Base-by-base conservation (phyloP, 345 rosid species). In the Barbarea vulgaris region DNA sequence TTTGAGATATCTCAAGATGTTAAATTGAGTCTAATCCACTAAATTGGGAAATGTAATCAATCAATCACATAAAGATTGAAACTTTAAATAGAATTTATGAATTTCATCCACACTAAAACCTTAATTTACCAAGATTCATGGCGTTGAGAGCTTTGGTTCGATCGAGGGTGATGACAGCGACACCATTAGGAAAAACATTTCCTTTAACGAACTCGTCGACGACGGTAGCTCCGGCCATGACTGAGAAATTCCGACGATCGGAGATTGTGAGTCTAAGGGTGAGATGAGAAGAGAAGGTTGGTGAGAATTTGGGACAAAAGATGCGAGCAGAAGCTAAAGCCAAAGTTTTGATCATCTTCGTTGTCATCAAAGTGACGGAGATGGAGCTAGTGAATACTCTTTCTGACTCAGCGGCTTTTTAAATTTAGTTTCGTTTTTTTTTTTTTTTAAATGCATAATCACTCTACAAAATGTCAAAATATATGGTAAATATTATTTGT, bases 101-200 rank as follows among this genome's bases (percentile, higher is more conserved):
- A 69, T 22, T 31, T 9, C 4, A 11, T 28, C 3, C 10, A 69
- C 6, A 8, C 1, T 61, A 22, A 21, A 41, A 4, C 17, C 46
- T 41, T 41, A 11, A 0, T 21, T 21, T 6, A 91, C 97, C 98
- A 73, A 87, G 79, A 81, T 83, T 88, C 98, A 93, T 93, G 86
- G 98, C 98, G 80, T 93, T 93, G 79, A 91, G 97, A 65, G 98
- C 93, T 80, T 87, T 89, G 69, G 96, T 89, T 41, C 98, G 97
- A 79, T 91, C 97, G 74, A 91, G 89, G 37, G 96, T 93, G 87
- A 93, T 86, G 79, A 93, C 85, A 4, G 94, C 97, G 72, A 91
- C 90, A 63, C 98, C 98, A 81, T 91, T 91, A 11, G 94, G 90
- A 68, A 77, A 74, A 73, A 93, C 84, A 54, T 74, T 77, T 41